These are phyloP conservation scores for Akanthomyces muscarius DNA, from an alignment of 2,329 filamentous ascomycete species.

Conservation along the genomic window DNA sequence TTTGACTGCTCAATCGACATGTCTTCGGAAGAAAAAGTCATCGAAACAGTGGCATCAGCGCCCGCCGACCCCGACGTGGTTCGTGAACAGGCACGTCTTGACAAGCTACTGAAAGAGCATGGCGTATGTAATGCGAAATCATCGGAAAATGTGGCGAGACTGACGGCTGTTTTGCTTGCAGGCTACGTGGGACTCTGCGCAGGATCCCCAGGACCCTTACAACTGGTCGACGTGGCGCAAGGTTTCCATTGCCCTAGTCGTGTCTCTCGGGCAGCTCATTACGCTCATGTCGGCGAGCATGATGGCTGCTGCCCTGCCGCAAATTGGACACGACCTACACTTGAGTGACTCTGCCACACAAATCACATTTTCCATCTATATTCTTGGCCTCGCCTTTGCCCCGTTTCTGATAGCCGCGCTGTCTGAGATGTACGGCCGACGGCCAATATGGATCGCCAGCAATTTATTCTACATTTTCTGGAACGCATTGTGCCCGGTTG, in stretches of 20 bases:
- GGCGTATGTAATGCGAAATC: too few species aligned
- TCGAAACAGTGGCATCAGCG: too few species aligned
- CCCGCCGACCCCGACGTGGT: too few species aligned
- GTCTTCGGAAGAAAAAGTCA: too few species aligned
- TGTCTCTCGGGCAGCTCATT: conserved; percentile 32
- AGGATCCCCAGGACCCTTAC: conserved; percentile 57
- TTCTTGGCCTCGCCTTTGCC: conserved; percentile 33
- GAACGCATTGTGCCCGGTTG: conserved; percentile 33
- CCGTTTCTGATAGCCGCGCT: conserved; percentile 32
- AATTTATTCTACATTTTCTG: conserved; percentile 34
- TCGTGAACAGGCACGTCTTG: too few species aligned
- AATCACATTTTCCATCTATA: conserved; percentile 33
- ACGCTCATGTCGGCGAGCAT: conserved; percentile 35
- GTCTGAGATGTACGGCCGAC: conserved; percentile 33
- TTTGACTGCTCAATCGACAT: too few species aligned
- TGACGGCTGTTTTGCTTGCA: neutral
- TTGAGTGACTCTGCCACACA: conserved; percentile 25
- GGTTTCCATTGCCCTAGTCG: conserved; percentile 26
- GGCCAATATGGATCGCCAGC: conserved; percentile 30
- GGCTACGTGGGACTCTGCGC: conserved; percentile 44
- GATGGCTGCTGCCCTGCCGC: conserved; percentile 31
- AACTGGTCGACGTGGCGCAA: conserved; percentile 50
- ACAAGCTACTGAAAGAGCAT: too few species aligned
- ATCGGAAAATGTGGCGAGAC: too few species aligned
- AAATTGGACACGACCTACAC: conserved; percentile 29